These are phyloP conservation scores for Alternaria incomplexa DNA, from an alignment of 2,329 filamentous ascomycete genomes.

Conservation along the genomic window DNA sequence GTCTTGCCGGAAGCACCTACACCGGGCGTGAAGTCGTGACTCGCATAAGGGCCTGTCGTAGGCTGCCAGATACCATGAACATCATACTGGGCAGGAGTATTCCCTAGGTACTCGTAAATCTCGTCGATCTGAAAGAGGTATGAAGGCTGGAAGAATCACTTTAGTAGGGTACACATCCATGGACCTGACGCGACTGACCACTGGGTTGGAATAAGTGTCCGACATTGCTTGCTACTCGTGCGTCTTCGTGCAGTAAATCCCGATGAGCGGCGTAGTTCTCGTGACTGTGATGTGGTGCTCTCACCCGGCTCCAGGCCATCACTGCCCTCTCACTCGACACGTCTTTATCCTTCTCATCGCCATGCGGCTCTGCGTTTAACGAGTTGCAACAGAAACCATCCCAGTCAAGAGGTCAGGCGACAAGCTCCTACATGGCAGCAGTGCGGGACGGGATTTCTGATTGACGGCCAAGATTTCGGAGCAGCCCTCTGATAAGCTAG, in stretches of 20 bases:
- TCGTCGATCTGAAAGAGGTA: constrained; percentile 39
- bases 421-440: constrained; percentile 19
- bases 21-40: background rate
- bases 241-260: background rate
- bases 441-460: constrained; percentile 12
- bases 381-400: constrained; percentile 9
- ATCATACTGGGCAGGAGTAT: background rate
- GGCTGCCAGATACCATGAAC: constrained; percentile 24
- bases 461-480: constrained; percentile 6
- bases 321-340: constrained; percentile 14
- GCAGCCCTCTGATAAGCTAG: constrained; percentile 41
- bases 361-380: constrained; percentile 42
- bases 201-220: constrained; percentile 4
- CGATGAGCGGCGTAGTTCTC: constrained; percentile 2
- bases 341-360: constrained; percentile 34
- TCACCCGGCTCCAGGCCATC: constrained; percentile 11
- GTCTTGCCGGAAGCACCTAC: constrained; percentile 18
- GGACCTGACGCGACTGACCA: constrained; percentile 5
- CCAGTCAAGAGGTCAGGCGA: constrained; percentile 35
- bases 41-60: background rate
- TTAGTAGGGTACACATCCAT: background rate
- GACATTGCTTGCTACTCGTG: constrained; percentile 20
- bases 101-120: constrained; percentile 17
- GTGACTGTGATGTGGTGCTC: constrained; percentile 11
- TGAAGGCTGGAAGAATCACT: constrained; percentile 15